phyloP scores from a whole-genome alignment of 139 green algal species.

The Edaphochlamys debaryana region DNA sequence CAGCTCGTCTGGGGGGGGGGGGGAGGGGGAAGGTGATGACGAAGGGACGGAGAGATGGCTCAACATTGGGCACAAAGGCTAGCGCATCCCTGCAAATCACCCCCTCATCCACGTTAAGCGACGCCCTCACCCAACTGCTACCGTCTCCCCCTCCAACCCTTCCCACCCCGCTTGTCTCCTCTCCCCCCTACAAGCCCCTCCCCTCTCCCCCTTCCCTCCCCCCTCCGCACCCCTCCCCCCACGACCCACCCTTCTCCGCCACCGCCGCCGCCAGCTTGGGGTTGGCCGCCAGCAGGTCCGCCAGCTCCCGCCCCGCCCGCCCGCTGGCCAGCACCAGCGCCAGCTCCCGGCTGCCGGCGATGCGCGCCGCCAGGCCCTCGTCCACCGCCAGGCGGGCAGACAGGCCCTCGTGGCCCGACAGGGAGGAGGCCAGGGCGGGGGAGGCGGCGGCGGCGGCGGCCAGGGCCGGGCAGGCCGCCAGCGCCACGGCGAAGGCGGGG shows the following conservation, averaged over 20 bases:
- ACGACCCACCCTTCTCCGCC: slow-evolving; percentile 1
- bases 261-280: slow-evolving; percentile 15
- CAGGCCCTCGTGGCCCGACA: background rate
- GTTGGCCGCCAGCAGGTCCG: background rate
- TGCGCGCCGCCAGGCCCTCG: slow-evolving; percentile 1
- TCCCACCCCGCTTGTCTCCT: too few species aligned
- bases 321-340: background rate
- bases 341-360: background rate
- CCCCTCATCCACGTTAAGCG: too few species aligned
- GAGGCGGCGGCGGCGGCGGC: background rate
- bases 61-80: too few species aligned
- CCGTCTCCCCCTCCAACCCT: too few species aligned
- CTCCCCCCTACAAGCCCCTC: too few species aligned
- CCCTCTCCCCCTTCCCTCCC: too few species aligned
- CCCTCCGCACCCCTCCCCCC: background rate
- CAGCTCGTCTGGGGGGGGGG: background rate
- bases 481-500: slow-evolving; percentile 12
- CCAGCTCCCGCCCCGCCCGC: background rate
- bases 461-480: background rate
- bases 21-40: too few species aligned
- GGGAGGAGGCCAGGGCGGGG: background rate
- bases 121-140: too few species aligned
- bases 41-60: too few species aligned
- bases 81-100: too few species aligned
- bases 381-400: background rate